Base-by-base conservation (phyloP, 257 asterid genomes). In the Rauvolfia tetraphylla region DNA sequence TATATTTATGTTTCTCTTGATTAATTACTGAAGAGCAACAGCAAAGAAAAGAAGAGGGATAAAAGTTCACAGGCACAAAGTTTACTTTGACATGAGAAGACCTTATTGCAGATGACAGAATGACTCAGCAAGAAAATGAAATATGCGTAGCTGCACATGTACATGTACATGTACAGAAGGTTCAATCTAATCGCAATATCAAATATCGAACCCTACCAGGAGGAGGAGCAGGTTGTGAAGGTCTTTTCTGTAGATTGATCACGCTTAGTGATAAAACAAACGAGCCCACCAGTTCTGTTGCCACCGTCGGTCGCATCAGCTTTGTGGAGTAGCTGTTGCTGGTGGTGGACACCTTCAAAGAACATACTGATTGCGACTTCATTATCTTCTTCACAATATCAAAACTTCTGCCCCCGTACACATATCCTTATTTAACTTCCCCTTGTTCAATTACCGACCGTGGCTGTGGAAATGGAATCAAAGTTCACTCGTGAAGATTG, bases 241-340 rank as follows among this genome's bases (percentile, higher is more conserved):
- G 73, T 25, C 33, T 78, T 44, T 41, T 36, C 83, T 80, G 80
- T 80, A 71, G 80, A 63, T 1, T 17, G 65, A 71, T 80, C 78
- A 80, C 84, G 84, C 80, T 54, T 46, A 14, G 54, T 22, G 63
- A 33, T 38, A 25, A 67, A 51, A 1, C 20, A 11, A 18, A 13
- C 18, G 63, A 65, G 57, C 79, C 79, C 74, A 67, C 69, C 79
- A 41, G 10, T 65, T 14, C 13, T 44, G 56, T 5, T 63, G 53
- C 63, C 29, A 57, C 34, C 14, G 36, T 74, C 41, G 58, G 54
- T 33, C 18, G 27, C 15, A 29, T 73, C 46, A 25, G 77, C 78
- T 13, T 9, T 15, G 41, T 18, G 71, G 71, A 39, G 44, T 74
- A 41, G 71, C 42, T 61, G 71, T 56, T 29, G 49, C 0, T 75